A percentile compares a stretch with the other conserved stretches of the same genome.
Evolutionary conservation across 768 basidiomycete genomes (phyloP).

Genomic region (Sarcodon sp.): DNA sequence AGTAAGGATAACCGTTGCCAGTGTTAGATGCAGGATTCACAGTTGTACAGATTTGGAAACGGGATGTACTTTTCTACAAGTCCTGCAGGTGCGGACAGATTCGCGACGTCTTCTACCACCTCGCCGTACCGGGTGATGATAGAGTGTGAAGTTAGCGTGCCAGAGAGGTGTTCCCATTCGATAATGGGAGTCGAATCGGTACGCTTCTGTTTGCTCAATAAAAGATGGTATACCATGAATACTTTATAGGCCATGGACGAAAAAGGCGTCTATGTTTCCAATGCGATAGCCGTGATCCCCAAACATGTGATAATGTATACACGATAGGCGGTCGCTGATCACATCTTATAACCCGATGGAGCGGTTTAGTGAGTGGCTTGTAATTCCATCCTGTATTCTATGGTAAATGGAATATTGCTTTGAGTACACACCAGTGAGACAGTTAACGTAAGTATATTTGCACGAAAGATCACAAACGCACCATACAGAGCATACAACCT

Average conservation of each 20-base stretch:
- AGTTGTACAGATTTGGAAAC: slow-evolving; percentile 34
- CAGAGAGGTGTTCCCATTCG: slow-evolving; percentile 13
- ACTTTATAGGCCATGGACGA: slow-evolving; percentile 28
- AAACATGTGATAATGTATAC: slow-evolving; percentile 48
- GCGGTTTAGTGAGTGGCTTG: too few relatives aligned
- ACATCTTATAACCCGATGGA: too few relatives aligned
- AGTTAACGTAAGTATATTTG: too few relatives aligned
- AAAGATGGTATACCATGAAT: slow-evolving; percentile 8
- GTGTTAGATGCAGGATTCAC: not conserved
- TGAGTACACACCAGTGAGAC: too few relatives aligned
- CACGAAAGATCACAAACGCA: too few relatives aligned
- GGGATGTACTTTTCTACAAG: slow-evolving; percentile 54
- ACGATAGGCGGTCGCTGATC: slow-evolving; percentile 11
- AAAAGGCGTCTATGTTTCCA: slow-evolving; percentile 39
- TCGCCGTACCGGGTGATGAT: slow-evolving; percentile 59
- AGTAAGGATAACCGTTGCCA: slow-evolving; percentile 21
- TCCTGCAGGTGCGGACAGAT: slow-evolving; percentile 41
- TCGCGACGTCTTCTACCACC: slow-evolving; percentile 53
- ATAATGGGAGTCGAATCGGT: not conserved
- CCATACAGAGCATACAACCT: too few relatives aligned
- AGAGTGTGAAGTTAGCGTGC: slow-evolving; percentile 39
- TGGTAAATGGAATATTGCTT: too few relatives aligned
- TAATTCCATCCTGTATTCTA: too few relatives aligned
- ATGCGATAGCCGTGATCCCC: slow-evolving; percentile 42
- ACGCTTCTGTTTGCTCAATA: not conserved